A percentile compares a stretch with the other conserved stretches of the same genome.
Evolutionary conservation across 1,284 basidiomycete species (phyloP).

Genomic region (Rhodotorula mucilaginosa): DNA sequence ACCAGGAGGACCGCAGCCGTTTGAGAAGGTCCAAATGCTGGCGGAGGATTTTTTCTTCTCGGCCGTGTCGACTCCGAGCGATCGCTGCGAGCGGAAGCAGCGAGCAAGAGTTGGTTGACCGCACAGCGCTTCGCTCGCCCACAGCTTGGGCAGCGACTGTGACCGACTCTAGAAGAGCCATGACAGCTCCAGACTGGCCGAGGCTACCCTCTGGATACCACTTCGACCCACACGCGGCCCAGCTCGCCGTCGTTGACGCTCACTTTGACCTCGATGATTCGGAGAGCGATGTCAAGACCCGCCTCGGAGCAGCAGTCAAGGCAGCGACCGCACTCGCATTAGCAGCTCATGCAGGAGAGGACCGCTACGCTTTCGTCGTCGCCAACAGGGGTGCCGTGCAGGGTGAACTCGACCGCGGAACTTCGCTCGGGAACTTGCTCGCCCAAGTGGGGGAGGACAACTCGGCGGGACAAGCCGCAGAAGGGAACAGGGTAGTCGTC

Average conservation of each 20-base stretch:
- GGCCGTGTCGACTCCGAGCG: too few relatives aligned
- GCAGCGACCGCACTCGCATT: constrained; percentile 22
- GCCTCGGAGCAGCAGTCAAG: constrained; percentile 3
- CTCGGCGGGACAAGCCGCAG: not conserved
- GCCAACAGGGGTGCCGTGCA: not conserved
- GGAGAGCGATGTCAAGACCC: not conserved
- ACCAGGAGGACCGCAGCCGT: too few relatives aligned
- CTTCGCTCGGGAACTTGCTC: constrained; percentile 1
- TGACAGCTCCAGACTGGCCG: constrained; percentile 28
- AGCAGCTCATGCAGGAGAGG: constrained; percentile 30
- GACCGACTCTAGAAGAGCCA: not conserved
- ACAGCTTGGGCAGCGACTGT: too few relatives aligned
- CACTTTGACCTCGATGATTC: not conserved
- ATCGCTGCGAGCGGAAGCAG: too few relatives aligned
- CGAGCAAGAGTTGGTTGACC: too few relatives aligned
- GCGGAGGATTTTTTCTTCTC: too few relatives aligned
- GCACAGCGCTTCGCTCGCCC: too few relatives aligned
- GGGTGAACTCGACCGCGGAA: constrained; percentile 9
- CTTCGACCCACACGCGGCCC: not conserved
- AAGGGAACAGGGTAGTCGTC: not conserved
- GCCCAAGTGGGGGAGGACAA: not conserved
- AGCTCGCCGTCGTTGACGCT: not conserved
- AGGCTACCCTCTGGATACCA: constrained; percentile 27
- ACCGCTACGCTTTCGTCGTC: constrained; percentile 14
- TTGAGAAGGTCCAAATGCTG: too few relatives aligned